These are phyloP conservation scores for Debaryomycetaceae sp. DNA, from an alignment of 1,139 yeast species.

Conservation along the genomic window DNA sequence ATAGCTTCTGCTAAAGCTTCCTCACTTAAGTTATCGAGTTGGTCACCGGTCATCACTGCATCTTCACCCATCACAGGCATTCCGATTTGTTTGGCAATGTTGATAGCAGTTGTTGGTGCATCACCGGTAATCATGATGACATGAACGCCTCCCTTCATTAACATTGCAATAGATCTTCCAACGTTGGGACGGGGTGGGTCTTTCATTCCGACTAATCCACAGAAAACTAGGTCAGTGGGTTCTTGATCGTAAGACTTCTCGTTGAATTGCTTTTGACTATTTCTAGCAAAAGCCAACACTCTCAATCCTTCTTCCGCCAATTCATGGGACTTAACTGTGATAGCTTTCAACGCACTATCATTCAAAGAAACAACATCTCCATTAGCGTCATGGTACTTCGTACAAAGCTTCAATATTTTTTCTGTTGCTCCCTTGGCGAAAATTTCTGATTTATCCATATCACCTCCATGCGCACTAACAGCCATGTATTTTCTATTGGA, in stretches of 20 bases:
- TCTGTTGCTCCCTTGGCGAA: slow-evolving; percentile 90
- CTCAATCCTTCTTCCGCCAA: slow-evolving; percentile 85
- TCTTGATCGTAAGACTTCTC: slow-evolving; percentile 25
- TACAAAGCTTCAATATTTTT: slow-evolving; percentile 60
- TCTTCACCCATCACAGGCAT: slow-evolving; percentile 70
- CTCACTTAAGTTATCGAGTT: slow-evolving; percentile 67
- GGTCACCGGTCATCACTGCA: slow-evolving; percentile 80
- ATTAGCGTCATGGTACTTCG: slow-evolving; percentile 52
- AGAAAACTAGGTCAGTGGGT: slow-evolving; percentile 63
- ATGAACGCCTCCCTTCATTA: slow-evolving; percentile 90
- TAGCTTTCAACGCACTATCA: slow-evolving; percentile 41
- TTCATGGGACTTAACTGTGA: slow-evolving; percentile 53
- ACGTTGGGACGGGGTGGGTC: slow-evolving; percentile 95
- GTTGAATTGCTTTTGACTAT: slow-evolving; percentile 25
- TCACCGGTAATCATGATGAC: slow-evolving; percentile 98
- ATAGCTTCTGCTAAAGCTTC: slow-evolving; percentile 70
- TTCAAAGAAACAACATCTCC: slow-evolving; percentile 56
- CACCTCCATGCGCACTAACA: slow-evolving; percentile 59
- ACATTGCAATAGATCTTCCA: slow-evolving; percentile 60
- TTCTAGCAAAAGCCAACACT: slow-evolving; percentile 76
- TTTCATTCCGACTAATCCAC: slow-evolving; percentile 90
- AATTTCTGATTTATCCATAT: slow-evolving; percentile 51
- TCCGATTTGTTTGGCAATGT: slow-evolving; percentile 89
- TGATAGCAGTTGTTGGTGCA: slow-evolving; percentile 85
- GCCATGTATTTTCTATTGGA: slow-evolving; percentile 90